Evolutionary conservation across 768 basidiomycete genomes (phyloP).

Genomic region (Boletus rex-veris): DNA sequence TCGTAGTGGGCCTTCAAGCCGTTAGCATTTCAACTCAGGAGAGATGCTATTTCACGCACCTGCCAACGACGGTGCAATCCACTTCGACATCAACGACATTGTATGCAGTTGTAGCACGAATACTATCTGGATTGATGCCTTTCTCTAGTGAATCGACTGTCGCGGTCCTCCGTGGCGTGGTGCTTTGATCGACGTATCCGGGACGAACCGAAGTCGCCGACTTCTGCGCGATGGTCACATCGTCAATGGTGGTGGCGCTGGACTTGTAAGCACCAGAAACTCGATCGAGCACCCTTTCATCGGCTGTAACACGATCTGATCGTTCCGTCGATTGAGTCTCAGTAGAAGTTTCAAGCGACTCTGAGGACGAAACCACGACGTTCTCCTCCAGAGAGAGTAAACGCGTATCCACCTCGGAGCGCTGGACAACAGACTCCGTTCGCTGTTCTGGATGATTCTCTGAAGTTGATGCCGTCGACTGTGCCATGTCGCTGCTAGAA

Average conservation of each 20-base stretch:
- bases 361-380: neutral
- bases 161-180: neutral
- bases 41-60: neutral
- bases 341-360: neutral
- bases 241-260: neutral
- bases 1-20: neutral
- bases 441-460: neutral
- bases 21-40: neutral
- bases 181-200: neutral
- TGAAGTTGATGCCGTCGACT: neutral
- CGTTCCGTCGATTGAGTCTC: neutral
- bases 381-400: neutral
- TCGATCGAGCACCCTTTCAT: neutral
- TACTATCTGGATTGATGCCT: neutral
- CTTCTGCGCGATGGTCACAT: neutral
- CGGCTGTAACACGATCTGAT: neutral
- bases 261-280: neutral
- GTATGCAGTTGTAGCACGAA: neutral
- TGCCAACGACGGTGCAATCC: neutral
- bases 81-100: neutral
- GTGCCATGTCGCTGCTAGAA: neutral
- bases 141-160: neutral
- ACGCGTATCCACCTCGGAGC: neutral
- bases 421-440: neutral
- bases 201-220: neutral